These are phyloP conservation scores for Alternaria triticimaculans DNA, from an alignment of 2,329 filamentous ascomycete species.

Conservation along the genomic window DNA sequence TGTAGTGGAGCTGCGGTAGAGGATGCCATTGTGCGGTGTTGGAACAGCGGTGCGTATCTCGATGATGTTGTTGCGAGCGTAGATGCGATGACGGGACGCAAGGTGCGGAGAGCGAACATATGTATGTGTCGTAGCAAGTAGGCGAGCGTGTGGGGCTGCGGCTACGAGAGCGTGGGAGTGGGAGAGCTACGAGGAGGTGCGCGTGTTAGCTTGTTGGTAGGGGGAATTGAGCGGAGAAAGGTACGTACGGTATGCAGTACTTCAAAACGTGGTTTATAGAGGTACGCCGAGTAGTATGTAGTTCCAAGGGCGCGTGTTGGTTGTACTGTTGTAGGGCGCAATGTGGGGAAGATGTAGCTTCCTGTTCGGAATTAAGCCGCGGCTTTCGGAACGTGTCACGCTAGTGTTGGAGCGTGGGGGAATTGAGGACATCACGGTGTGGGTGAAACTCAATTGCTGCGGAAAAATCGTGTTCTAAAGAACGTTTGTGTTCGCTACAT, in stretches of 20 bases:
- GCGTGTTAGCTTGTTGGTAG: background rate
- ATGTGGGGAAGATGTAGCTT: conserved; percentile 9
- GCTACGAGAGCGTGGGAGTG: background rate
- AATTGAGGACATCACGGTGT: background rate
- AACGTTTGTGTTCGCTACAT: conserved; percentile 15
- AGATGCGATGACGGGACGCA: background rate
- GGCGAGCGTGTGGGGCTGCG: background rate
- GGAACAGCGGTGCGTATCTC: background rate
- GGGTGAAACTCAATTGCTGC: too few relatives aligned
- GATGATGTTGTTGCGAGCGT: background rate
- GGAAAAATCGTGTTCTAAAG: background rate
- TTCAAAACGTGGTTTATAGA: background rate
- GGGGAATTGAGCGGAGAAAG: background rate
- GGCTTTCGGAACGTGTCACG: conserved; percentile 1
- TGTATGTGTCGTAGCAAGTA: conserved; percentile 4
- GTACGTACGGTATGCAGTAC: background rate
- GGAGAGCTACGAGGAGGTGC: background rate
- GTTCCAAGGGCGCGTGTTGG: conserved; percentile 2
- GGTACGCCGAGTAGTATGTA: background rate
- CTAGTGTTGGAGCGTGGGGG: background rate
- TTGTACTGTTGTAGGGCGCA: conserved; percentile 4
- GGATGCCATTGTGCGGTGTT: conserved; percentile 31
- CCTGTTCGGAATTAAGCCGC: conserved; percentile 18
- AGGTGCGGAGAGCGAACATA: conserved; percentile 15
- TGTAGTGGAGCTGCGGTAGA: conserved; percentile 25